Evolutionary conservation across 495 filamentous ascomycete species (phyloP), one percentile per base, ranked within the genome.

Genomic region (Rusavskia elegans): DNA sequence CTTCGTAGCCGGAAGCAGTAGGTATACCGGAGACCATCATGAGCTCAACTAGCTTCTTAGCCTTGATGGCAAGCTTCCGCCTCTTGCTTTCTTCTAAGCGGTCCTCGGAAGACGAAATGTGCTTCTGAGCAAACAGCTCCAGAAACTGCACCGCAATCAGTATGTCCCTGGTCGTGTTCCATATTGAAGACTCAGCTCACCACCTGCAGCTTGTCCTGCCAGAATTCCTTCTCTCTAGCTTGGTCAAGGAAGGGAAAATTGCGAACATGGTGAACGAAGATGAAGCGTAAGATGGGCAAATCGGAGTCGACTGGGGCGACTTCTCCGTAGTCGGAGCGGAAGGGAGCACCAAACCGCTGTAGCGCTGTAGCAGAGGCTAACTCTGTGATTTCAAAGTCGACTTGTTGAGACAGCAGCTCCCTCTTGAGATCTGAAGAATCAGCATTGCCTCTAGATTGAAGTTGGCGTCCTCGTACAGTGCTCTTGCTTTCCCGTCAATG

Each of bases 11-110:
- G 17, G 89, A 95, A 16, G 92, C 88, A 2, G 92, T 98, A 20
- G 85, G 89, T 45, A 98, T 82, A 5, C 93, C 92, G 4, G 88
- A 95, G 17, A 97, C 93, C 89, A 98, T 95, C 92, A 98, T 97
- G 53, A 98, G 71, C 69, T 97, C 92, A 29, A 98, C 84, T 49
- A 98, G 68, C 72, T 98, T 98, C 63, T 88, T 81, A 29, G 86
- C 85, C 75, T 98, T 98, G 51, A 83, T 68, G 0, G 93, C 89
- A 50, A 98, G 68, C 68, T 97, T 97, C 61, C 81, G 75, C 41
- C 92, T 76, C 75, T 98, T 98, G 2, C 93, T 97, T 65, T 96
- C 87, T 64, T 98, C 92, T 45, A 96, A 67, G 9, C 92, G 78
- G 61, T 98, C 92, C 64, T 98, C 92, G 19, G 90, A 95, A 11